phyloP scores from a whole-genome alignment of 2,329 filamentous ascomycete genomes.

The Calcarisporium arbuscula region DNA sequence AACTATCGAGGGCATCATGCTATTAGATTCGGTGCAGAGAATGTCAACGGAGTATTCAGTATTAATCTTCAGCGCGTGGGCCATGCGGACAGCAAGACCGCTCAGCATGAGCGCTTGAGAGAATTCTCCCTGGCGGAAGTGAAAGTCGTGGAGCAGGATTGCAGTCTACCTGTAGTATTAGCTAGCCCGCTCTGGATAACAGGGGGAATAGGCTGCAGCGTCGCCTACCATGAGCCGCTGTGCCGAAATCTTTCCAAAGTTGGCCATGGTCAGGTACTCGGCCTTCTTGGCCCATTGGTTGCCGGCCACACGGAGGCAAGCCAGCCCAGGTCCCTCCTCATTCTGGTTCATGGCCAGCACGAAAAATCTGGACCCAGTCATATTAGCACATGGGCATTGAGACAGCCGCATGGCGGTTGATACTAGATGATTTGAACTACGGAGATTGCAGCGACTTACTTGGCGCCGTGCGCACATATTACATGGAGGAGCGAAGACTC shows the following conservation, averaged over 20 bases:
- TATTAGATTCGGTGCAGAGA: constrained; percentile 27
- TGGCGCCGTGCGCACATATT: constrained; percentile 32
- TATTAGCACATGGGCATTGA: no score
- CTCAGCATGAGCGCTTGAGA: constrained; percentile 34
- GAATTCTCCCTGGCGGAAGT: constrained; percentile 32
- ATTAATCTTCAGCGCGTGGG: constrained; percentile 34
- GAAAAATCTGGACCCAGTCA: constrained; percentile 24
- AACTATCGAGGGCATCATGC: constrained; percentile 25
- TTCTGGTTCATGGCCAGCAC: constrained; percentile 22
- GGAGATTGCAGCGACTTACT: constrained; percentile 16
- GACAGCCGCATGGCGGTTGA: no score
- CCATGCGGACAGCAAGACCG: constrained; percentile 34
- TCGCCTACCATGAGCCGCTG: constrained; percentile 30
- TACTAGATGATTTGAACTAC: not conserved
- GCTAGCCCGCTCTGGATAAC: not conserved
- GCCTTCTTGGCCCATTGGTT: constrained; percentile 32
- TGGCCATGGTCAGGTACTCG: constrained; percentile 27
- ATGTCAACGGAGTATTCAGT: constrained; percentile 29
- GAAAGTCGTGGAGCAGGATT: constrained; percentile 32
- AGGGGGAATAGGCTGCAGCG: not conserved
- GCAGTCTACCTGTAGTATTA: constrained; percentile 21
- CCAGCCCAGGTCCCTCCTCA: constrained; percentile 22
- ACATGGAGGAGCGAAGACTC: constrained; percentile 30
- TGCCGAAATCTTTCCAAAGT: constrained; percentile 32
- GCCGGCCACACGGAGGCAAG: constrained; percentile 25